phyloP scores from a whole-genome alignment of 1,284 basidiomycete genomes.

The Termitomyces sp. region DNA sequence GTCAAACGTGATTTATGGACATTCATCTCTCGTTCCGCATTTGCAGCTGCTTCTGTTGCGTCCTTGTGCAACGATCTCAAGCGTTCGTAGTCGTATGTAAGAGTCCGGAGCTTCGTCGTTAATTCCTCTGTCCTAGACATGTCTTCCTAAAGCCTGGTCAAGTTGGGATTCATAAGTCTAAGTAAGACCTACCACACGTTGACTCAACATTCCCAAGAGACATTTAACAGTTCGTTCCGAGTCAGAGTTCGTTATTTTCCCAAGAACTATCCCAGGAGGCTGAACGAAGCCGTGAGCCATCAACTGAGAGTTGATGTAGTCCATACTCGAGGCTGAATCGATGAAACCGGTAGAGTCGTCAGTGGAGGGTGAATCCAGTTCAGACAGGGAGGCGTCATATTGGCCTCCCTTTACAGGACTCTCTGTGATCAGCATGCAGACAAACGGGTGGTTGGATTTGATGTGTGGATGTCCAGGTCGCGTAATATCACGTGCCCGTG shows the following conservation, averaged over 20 bases:
- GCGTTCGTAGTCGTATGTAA: slow-evolving; percentile 82
- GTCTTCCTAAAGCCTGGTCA: slow-evolving; percentile 54
- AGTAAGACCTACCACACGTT: slow-evolving; percentile 62
- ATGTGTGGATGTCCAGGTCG: slow-evolving; percentile 5
- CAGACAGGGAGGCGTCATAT: slow-evolving; percentile 40
- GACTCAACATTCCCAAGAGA: slow-evolving; percentile 71
- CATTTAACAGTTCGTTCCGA: slow-evolving; percentile 72
- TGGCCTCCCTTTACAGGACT: slow-evolving; percentile 42
- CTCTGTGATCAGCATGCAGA: slow-evolving; percentile 11
- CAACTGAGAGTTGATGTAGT: slow-evolving; percentile 75
- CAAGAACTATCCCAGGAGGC: slow-evolving; percentile 58
- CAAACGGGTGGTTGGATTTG: neutral
- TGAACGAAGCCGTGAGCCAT: slow-evolving; percentile 75
- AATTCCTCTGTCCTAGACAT: slow-evolving; percentile 76
- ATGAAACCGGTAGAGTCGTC: slow-evolving; percentile 39
- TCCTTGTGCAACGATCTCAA: slow-evolving; percentile 58
- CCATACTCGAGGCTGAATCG: slow-evolving; percentile 49
- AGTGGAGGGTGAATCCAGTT: slow-evolving; percentile 37
- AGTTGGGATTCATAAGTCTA: neutral
- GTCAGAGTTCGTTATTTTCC: slow-evolving; percentile 53
- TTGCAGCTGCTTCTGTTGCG: slow-evolving; percentile 55
- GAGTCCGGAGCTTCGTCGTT: slow-evolving; percentile 68
- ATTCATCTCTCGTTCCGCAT: slow-evolving; percentile 70
- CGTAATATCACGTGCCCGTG: slow-evolving; percentile 23
- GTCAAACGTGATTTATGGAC: slow-evolving; percentile 64